phyloP scores from a whole-genome alignment of 257 asterid genomes.

The Ophiorrhiza pumila region DNA sequence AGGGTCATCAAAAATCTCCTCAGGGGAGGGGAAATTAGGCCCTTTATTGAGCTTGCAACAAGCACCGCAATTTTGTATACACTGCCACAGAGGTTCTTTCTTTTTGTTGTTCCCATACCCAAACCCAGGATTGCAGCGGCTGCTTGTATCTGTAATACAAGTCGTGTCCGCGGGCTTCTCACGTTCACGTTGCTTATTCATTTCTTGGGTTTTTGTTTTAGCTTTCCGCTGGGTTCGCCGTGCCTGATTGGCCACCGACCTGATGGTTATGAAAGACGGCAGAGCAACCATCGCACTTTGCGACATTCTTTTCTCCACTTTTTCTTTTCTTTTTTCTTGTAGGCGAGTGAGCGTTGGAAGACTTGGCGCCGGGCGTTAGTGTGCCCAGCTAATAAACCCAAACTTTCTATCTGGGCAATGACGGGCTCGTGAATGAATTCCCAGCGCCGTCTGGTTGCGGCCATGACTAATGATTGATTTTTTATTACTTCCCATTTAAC shows the following conservation, averaged over 20 bases:
- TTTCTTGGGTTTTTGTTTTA: constrained; percentile 22
- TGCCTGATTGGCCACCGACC: constrained; percentile 34
- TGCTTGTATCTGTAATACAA: background rate
- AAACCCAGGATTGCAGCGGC: constrained; percentile 40
- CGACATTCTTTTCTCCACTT: background rate
- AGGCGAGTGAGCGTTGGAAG: too few relatives aligned
- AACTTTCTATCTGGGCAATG: too few relatives aligned
- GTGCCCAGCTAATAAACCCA: too few relatives aligned
- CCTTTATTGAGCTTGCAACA: constrained; percentile 93
- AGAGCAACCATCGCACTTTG: constrained; percentile 30
- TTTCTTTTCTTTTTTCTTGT: too few relatives aligned
- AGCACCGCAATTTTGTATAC: constrained; percentile 83
- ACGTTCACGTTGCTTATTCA: constrained; percentile 15
- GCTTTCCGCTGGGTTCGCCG: constrained; percentile 30
- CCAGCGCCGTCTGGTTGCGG: too few relatives aligned
- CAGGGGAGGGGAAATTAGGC: constrained; percentile 73
- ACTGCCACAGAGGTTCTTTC: constrained; percentile 75
- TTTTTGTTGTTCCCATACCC: constrained; percentile 64
- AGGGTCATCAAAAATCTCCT: constrained; percentile 77
- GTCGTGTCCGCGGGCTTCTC: constrained; percentile 19
- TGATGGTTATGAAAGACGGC: constrained; percentile 38
- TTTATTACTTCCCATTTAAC: too few relatives aligned
- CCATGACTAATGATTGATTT: too few relatives aligned
- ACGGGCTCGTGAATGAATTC: too few relatives aligned
- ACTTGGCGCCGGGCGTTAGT: too few relatives aligned